Conservation (phyloP, 441 rosid genomes). For the Jatropha podagrica region DNA sequence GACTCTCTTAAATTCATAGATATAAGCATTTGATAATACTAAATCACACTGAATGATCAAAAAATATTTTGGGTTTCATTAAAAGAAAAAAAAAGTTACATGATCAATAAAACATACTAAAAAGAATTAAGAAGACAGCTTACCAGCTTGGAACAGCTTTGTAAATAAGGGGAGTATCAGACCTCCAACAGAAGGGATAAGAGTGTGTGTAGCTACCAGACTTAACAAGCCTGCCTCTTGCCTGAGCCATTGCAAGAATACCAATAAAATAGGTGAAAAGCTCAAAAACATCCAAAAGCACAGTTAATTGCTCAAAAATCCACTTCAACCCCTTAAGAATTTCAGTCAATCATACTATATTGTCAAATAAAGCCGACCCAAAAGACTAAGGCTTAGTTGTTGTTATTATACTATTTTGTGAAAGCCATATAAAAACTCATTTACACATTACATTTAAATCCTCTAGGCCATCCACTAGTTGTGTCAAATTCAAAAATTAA, state of each 20-base stretch:
- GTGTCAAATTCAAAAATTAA: neutral
- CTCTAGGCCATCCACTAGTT: neutral
- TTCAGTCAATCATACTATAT: neutral
- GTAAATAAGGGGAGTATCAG: slow-evolving; percentile 95
- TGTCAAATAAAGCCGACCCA: neutral
- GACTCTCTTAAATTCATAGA: neutral
- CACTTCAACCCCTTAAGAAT: neutral
- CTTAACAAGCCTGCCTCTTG: slow-evolving; percentile 92
- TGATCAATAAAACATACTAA: slow-evolving; percentile 8
- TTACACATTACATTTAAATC: neutral
- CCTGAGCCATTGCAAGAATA: slow-evolving; percentile 47
- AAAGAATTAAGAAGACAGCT: slow-evolving; percentile 14
- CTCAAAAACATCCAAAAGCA: slow-evolving; percentile 11
- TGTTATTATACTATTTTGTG: too few relatives aligned
- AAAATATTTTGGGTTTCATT: neutral
- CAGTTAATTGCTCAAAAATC: neutral
- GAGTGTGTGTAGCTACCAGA: slow-evolving; percentile 79
- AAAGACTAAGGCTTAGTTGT: too few relatives aligned
- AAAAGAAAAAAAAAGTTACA: neutral
- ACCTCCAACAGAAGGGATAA: slow-evolving; percentile 96
- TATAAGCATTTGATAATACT: neutral
- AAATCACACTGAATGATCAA: neutral
- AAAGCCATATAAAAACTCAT: neutral
- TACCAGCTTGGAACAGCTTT: slow-evolving; percentile 99
- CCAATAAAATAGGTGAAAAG: slow-evolving; percentile 2